These are phyloP conservation scores for Tagetes erecta DNA, from an alignment of 129 eudicot species.

Conservation along the genomic window DNA sequence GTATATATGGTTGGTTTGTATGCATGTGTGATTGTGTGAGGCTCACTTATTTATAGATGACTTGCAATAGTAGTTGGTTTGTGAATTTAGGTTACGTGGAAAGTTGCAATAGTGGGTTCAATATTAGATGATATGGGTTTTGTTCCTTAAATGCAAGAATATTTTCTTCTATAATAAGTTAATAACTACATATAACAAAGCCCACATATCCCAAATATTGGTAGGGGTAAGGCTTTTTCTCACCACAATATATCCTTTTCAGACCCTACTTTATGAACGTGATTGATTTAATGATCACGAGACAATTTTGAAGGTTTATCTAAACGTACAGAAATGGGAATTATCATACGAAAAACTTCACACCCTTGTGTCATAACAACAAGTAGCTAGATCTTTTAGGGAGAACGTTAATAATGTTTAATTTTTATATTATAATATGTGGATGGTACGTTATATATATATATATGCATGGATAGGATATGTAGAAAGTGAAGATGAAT, in stretches of 20 bases:
- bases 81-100: not conserved
- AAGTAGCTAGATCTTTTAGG: no score
- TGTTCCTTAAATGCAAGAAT: not conserved
- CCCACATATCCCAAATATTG: no score
- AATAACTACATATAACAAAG: not conserved
- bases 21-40: slow-evolving; percentile 3
- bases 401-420: no score
- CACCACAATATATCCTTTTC: no score
- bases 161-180: not conserved
- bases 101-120: slow-evolving; percentile 2
- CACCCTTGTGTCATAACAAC: no score
- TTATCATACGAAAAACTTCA: no score
- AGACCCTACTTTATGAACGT: no score
- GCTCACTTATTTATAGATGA: slow-evolving; percentile 16
- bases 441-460: slow-evolving; percentile 12
- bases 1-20: slow-evolving; percentile 18
- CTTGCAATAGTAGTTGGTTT: not conserved
- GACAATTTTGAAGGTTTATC: no score
- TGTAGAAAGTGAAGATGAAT: slow-evolving; percentile 47
- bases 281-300: no score
- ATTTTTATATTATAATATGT: slow-evolving; percentile 3
- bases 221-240: no score
- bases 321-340: no score
- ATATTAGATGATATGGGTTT: not conserved
- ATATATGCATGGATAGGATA: slow-evolving; percentile 14